Conservation (phyloP, 208 protist genomes). For the Wallacemonas sp. region DNA sequence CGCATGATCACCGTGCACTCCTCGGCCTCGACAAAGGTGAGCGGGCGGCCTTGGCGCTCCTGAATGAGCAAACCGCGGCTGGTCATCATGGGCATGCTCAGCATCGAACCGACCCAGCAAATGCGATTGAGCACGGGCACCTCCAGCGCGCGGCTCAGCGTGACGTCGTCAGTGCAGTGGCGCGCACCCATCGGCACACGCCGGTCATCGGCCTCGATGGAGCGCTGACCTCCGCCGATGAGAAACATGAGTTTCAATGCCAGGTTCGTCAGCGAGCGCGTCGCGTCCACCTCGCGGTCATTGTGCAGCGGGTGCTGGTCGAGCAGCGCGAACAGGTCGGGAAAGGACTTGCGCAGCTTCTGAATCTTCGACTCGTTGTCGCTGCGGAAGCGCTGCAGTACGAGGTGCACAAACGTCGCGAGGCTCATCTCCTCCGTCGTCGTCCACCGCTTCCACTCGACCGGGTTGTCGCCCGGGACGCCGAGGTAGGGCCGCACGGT, state of each 20-base stretch:
- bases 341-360: slow-evolving; percentile 30
- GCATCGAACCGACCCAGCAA: slow-evolving; percentile 54
- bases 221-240: slow-evolving; percentile 54
- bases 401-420: slow-evolving; percentile 25
- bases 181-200: slow-evolving; percentile 24
- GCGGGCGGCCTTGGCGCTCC: slow-evolving; percentile 21
- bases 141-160: slow-evolving; percentile 45
- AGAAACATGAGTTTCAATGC: slow-evolving; percentile 64
- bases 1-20: slow-evolving; percentile 52
- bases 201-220: slow-evolving; percentile 59
- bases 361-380: slow-evolving; percentile 33
- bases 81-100: slow-evolving; percentile 57
- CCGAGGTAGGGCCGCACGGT: slow-evolving; percentile 28
- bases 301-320: slow-evolving; percentile 28
- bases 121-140: slow-evolving; percentile 53
- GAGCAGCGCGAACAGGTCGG: slow-evolving; percentile 31
- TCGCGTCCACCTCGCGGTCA: slow-evolving; percentile 31
- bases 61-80: slow-evolving; percentile 21
- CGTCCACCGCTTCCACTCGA: slow-evolving; percentile 42
- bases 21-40: slow-evolving; percentile 43
- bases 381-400: slow-evolving; percentile 34
- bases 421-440: slow-evolving; percentile 47
- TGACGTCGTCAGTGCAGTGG: slow-evolving; percentile 47
- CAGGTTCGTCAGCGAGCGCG: slow-evolving; percentile 30
- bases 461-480: slow-evolving; percentile 21